Conservation (phyloP, 768 basidiomycete genomes). For the Albatrellus ellisii region DNA sequence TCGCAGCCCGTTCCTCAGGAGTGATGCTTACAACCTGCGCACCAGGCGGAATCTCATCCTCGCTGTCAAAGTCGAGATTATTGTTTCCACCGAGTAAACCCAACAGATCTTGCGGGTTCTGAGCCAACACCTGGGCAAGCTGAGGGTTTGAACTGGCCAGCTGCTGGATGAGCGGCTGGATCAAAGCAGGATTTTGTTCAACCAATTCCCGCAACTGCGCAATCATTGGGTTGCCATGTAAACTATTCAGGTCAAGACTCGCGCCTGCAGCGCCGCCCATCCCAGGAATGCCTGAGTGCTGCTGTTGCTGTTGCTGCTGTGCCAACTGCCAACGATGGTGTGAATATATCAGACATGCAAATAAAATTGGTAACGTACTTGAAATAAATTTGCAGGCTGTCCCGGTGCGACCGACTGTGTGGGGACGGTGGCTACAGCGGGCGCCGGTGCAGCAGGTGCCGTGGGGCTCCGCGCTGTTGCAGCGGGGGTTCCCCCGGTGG, state of each 20-base stretch:
- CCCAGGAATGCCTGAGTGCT: slow-evolving; percentile 21
- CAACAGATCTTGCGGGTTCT: slow-evolving; percentile 60
- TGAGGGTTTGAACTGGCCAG: slow-evolving; percentile 62
- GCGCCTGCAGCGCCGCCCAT: slow-evolving; percentile 22
- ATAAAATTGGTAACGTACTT: slow-evolving; percentile 34
- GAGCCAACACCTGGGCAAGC: slow-evolving; percentile 51
- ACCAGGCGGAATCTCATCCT: slow-evolving; percentile 26
- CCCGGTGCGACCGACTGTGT: slow-evolving; percentile 23
- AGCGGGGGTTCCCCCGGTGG: neutral
- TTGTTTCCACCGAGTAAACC: slow-evolving; percentile 40
- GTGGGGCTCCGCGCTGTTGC: slow-evolving; percentile 13
- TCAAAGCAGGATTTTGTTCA: slow-evolving; percentile 58
- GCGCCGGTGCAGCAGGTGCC: slow-evolving; percentile 20
- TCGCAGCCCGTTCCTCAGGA: slow-evolving; percentile 77
- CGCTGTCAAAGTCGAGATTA: slow-evolving; percentile 29
- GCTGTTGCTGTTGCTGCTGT: slow-evolving; percentile 56
- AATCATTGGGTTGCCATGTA: slow-evolving; percentile 54
- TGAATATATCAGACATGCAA: neutral
- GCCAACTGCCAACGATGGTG: slow-evolving; percentile 37
- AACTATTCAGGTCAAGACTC: slow-evolving; percentile 33
- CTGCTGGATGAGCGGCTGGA: slow-evolving; percentile 79
- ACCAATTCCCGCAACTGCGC: slow-evolving; percentile 63
- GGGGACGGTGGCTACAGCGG: slow-evolving; percentile 18
- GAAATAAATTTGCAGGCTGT: slow-evolving; percentile 59
- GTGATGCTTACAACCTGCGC: slow-evolving; percentile 66